Conservation (phyloP, 140 eudicot species). For the Stevia rebaudiana region DNA sequence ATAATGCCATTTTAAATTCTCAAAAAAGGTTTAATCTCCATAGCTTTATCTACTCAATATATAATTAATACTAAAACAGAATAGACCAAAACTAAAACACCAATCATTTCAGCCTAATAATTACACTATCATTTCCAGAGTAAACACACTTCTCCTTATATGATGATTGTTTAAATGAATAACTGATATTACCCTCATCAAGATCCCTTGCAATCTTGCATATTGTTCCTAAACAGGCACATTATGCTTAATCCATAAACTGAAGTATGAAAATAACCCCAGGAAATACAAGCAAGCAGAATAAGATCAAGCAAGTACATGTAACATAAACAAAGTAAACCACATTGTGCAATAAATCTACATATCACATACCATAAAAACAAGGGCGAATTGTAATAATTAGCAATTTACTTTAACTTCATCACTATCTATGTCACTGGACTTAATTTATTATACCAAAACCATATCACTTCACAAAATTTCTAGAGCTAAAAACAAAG, state of each 20-base stretch:
- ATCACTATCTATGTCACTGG: too few species aligned
- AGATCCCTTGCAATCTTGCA: neutral
- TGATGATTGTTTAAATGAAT: neutral
- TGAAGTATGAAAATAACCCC: neutral
- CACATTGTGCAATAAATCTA: too few species aligned
- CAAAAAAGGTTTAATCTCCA: neutral
- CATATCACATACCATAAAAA: too few species aligned
- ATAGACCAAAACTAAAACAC: neutral
- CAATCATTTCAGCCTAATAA: neutral
- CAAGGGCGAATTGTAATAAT: too few species aligned
- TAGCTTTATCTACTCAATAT: neutral
- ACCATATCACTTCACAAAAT: too few species aligned
- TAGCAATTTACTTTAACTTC: too few species aligned
- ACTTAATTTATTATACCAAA: too few species aligned
- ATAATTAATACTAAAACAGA: neutral
- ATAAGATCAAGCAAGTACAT: too few species aligned
- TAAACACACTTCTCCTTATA: neutral
- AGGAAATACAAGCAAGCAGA: slow-evolving; percentile 3
- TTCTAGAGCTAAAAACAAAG: too few species aligned
- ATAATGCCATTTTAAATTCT: too few species aligned
- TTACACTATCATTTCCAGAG: slow-evolving; percentile 5
- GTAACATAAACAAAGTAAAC: too few species aligned
- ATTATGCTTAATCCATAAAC: slow-evolving; percentile 2
- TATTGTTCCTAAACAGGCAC: slow-evolving; percentile 7
- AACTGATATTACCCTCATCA: neutral